Conservation (phyloP, 805 yeast genomes). For the Hermanozyma aechmeae region DNA sequence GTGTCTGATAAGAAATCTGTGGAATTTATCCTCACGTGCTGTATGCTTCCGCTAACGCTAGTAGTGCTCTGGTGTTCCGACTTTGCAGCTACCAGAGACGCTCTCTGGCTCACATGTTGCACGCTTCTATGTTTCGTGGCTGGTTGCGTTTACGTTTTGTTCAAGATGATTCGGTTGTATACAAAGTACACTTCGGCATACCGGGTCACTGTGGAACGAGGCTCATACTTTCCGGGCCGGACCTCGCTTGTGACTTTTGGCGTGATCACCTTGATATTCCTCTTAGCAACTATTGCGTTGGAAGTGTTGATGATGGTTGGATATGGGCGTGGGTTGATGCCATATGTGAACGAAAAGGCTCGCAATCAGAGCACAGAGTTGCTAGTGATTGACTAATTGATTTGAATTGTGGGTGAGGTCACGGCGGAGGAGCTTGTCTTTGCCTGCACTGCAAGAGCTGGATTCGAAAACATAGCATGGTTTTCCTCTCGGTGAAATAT, state of each 20-base stretch:
- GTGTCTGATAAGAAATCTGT: constrained; percentile 22
- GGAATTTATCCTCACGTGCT: constrained; percentile 38
- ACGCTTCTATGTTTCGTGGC: constrained; percentile 23
- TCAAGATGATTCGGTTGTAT: constrained; percentile 37
- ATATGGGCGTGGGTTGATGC: constrained; percentile 10
- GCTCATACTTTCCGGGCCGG: constrained; percentile 34
- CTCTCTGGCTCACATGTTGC: constrained; percentile 12
- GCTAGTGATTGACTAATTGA: no score
- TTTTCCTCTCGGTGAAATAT: no score
- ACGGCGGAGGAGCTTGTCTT: no score
- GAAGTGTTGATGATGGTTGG: constrained; percentile 8
- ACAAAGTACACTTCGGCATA: constrained; percentile 32
- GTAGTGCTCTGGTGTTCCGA: constrained; percentile 27
- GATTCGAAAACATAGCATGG: no score
- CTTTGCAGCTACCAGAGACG: constrained; percentile 27
- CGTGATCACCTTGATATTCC: constrained; percentile 28
- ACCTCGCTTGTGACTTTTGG: constrained; percentile 38
- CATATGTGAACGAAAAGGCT: constrained; percentile 11
- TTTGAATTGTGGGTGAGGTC: no score
- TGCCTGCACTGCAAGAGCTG: no score
- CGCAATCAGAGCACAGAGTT: no score
- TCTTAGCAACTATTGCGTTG: constrained; percentile 22
- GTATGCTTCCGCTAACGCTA: constrained; percentile 36
- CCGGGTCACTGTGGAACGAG: constrained; percentile 17
- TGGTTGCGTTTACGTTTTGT: constrained; percentile 37